Conservation (phyloP, 331 rosid genomes). For the Cucumis variabilis region DNA sequence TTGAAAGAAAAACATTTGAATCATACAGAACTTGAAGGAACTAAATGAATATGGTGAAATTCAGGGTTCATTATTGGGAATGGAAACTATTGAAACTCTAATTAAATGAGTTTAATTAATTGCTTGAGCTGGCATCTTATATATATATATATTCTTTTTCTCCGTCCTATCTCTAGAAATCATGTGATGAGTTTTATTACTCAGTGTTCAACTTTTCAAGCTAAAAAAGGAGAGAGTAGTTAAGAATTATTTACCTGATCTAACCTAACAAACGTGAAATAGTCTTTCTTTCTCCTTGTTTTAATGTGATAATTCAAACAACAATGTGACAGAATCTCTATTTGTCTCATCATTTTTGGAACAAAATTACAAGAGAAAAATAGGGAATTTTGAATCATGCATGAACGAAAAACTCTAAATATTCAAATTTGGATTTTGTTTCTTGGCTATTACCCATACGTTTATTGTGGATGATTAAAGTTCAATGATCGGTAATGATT, state of each 20-base stretch:
- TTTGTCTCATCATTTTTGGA: background rate
- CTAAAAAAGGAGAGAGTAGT: conserved; percentile 1
- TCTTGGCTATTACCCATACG: background rate
- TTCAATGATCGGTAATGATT: background rate
- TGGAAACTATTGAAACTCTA: no score
- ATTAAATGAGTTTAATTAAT: no score
- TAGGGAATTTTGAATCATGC: background rate
- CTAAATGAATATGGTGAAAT: no score
- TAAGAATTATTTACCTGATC: background rate
- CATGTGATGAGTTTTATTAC: background rate
- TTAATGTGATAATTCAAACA: background rate
- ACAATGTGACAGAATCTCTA: background rate
- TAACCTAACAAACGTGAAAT: conserved; percentile 1
- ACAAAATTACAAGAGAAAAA: background rate
- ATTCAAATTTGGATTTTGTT: background rate
- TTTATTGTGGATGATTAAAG: background rate
- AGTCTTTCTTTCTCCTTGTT: background rate
- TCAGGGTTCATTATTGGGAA: no score
- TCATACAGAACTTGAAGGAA: no score
- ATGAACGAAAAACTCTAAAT: background rate
- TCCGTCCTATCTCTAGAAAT: background rate
- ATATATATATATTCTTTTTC: background rate
- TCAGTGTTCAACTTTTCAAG: background rate
- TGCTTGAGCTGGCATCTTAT: background rate
- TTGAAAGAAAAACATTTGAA: no score